These are phyloP conservation scores for Boletus fagicola DNA, from an alignment of 768 basidiomycete species.

Conservation along the genomic window DNA sequence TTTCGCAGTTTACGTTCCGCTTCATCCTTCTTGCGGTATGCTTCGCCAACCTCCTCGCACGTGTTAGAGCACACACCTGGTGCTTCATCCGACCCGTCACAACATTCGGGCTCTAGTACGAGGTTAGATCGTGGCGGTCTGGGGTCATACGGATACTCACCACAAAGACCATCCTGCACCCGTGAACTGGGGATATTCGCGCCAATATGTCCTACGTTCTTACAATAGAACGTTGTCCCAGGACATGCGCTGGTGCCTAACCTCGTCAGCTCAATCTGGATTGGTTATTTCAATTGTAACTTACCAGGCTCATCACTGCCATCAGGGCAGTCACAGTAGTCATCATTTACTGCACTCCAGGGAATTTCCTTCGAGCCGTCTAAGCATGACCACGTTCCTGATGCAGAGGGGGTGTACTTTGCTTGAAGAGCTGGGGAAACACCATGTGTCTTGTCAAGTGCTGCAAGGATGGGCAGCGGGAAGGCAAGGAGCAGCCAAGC, in stretches of 20 bases:
- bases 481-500: constrained; percentile 46
- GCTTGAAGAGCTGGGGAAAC: constrained; percentile 53
- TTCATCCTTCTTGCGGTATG: constrained; percentile 61
- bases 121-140: constrained; percentile 13
- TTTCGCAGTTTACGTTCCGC: constrained; percentile 76
- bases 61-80: constrained; percentile 74
- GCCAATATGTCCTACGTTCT: constrained; percentile 86
- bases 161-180: constrained; percentile 92
- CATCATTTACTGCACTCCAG: constrained; percentile 85
- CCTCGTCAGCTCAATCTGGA: constrained; percentile 8
- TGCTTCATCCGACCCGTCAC: constrained; percentile 93
- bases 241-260: constrained; percentile 84
- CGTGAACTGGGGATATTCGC: constrained; percentile 72
- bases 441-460: constrained; percentile 52
- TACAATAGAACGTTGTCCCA: constrained; percentile 75
- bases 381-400: constrained; percentile 73
- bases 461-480: constrained; percentile 41
- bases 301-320: constrained; percentile 95
- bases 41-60: constrained; percentile 75
- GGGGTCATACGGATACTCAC: constrained; percentile 43
- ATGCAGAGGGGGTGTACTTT: constrained; percentile 52
- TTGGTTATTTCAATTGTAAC: constrained; percentile 6
- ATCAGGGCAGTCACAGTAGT: constrained; percentile 91
- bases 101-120: constrained; percentile 78
- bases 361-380: constrained; percentile 77